Evolutionary conservation across 306 rosid species (phyloP).

Genomic region (Senna siamea): DNA sequence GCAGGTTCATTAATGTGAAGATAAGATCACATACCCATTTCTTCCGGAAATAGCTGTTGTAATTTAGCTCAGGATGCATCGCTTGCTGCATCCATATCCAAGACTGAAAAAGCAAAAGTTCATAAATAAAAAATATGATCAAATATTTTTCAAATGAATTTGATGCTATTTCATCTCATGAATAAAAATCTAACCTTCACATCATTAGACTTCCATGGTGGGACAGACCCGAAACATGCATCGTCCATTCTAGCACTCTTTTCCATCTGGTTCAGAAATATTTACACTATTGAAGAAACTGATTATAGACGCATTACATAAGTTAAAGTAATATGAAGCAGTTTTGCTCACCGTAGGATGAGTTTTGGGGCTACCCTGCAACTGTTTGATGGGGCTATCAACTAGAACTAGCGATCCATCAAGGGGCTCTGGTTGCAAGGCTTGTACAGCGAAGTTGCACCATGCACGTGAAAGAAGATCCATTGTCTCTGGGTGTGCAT

Average conservation of each 20-base stretch:
- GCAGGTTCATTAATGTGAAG: no score
- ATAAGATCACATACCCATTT: conserved; percentile 68
- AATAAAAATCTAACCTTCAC: conserved; percentile 55
- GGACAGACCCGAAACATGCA: conserved; percentile 62
- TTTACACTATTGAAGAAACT: conserved; percentile 7
- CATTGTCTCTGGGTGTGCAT: conserved; percentile 86
- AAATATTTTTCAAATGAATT: not conserved
- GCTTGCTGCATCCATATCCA: conserved; percentile 99
- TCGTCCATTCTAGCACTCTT: conserved; percentile 60
- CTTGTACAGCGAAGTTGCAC: conserved; percentile 90
- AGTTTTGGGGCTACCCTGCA: conserved; percentile 46
- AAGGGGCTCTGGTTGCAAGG: conserved; percentile 65
- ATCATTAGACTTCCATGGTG: conserved; percentile 86
- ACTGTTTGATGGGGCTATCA: conserved; percentile 53
- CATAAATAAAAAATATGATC: not conserved
- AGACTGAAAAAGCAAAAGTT: conserved; percentile 53
- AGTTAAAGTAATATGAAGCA: not conserved
- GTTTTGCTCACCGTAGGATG: conserved; percentile 53
- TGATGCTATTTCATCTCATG: not conserved
- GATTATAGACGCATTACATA: not conserved
- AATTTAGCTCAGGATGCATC: conserved; percentile 96
- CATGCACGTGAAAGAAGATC: conserved; percentile 87
- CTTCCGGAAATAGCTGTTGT: conserved; percentile 73
- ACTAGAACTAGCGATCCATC: conserved; percentile 57
- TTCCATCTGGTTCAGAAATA: conserved; percentile 45